A percentile compares a stretch with the other conserved stretches of the same genome.
These are phyloP conservation scores for Rhodomyrtus psidioides DNA, from an alignment of 441 rosid genomes.

Conservation along the genomic window DNA sequence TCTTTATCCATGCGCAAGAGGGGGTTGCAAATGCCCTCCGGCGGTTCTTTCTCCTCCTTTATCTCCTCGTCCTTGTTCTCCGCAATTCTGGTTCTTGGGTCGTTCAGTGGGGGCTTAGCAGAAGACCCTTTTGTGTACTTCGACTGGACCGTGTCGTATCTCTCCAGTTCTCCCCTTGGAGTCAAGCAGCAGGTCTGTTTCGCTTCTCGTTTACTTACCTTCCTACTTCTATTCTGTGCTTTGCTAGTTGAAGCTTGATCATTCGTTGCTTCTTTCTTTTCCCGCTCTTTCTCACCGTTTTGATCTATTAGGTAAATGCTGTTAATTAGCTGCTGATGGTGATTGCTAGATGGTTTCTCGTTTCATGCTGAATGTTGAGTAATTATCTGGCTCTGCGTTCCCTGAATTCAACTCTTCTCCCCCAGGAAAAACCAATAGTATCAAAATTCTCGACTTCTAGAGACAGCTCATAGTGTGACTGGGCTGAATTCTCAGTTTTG, in stretches of 20 bases:
- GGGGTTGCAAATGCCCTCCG: slow-evolving; percentile 36
- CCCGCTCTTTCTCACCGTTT: neutral
- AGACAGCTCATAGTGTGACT: neutral
- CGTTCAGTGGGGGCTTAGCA: slow-evolving; percentile 26
- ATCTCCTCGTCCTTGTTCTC: slow-evolving; percentile 3
- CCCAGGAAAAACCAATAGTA: neutral
- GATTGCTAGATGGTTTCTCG: neutral
- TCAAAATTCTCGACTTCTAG: neutral
- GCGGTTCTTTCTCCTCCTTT: neutral
- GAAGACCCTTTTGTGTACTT: slow-evolving; percentile 69
- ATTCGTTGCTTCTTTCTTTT: neutral
- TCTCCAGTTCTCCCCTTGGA: slow-evolving; percentile 60
- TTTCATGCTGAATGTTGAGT: neutral
- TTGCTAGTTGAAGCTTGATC: neutral
- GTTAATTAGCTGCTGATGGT: neutral
- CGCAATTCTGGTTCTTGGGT: slow-evolving; percentile 7
- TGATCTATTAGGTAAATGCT: neutral
- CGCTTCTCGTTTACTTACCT: neutral
- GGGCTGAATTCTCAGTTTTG: neutral
- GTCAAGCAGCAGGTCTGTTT: slow-evolving; percentile 60
- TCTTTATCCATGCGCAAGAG: neutral
- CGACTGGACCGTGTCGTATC: slow-evolving; percentile 87
- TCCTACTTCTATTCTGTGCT: neutral
- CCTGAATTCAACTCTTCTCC: neutral
- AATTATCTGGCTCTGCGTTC: neutral